These are phyloP conservation scores for Fomitopsis pinicola DNA, from an alignment of 1,284 basidiomycete genomes.

Conservation along the genomic window DNA sequence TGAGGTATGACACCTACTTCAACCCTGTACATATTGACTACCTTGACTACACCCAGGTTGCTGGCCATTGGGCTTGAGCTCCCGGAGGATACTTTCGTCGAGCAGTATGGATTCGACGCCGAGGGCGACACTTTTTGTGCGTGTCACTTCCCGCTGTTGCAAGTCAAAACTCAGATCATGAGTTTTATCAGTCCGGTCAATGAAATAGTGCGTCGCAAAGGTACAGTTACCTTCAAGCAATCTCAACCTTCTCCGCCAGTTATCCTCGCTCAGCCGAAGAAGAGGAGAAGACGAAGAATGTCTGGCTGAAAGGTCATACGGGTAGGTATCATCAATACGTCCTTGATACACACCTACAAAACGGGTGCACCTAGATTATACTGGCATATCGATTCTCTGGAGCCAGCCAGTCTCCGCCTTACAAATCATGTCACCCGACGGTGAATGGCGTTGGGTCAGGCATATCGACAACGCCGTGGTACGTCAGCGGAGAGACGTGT, in stretches of 20 bases:
- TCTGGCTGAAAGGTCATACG: conserved; percentile 61
- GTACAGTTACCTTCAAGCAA: background rate
- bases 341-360: no score
- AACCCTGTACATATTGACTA: conserved; percentile 19
- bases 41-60: conserved; percentile 37
- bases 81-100: conserved; percentile 30
- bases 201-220: conserved; percentile 29
- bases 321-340: conserved; percentile 29
- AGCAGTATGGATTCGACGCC: conserved; percentile 24
- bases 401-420: background rate
- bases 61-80: conserved; percentile 33
- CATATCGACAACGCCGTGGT: no score
- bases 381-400: no score
- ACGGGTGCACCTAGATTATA: no score
- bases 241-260: conserved; percentile 9
- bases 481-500: no score
- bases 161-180: background rate
- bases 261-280: conserved; percentile 39
- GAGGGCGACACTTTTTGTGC: conserved; percentile 26
- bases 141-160: background rate
- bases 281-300: conserved; percentile 46
- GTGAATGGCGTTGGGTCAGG: no score
- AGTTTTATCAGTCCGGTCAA: conserved; percentile 25
- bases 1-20: conserved; percentile 34
- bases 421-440: no score